phyloP scores from a whole-genome alignment of 1,284 basidiomycete genomes.

The Hortiboletus rubellus region DNA sequence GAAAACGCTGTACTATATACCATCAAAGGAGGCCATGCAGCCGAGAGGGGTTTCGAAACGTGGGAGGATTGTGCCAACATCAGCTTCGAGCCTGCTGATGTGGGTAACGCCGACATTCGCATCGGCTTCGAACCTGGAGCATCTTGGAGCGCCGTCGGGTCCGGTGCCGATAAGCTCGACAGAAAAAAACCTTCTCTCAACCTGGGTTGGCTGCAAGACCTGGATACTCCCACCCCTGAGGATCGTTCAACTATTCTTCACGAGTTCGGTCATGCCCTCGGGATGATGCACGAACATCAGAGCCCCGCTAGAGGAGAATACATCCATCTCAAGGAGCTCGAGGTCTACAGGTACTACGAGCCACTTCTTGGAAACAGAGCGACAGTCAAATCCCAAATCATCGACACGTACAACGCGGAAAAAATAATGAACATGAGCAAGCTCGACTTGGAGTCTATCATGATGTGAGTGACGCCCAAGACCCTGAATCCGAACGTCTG shows the following conservation, averaged over 20 bases:
- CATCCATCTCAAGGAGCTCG: not conserved
- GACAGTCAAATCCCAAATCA: not conserved
- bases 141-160: not conserved
- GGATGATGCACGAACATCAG: slow-evolving; percentile 37
- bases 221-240: too few relatives aligned
- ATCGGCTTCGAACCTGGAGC: not conserved
- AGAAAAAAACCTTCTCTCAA: not conserved
- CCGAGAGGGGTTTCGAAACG: not conserved
- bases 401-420: not conserved
- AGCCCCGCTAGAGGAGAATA: slow-evolving; percentile 3
- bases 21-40: too few relatives aligned
- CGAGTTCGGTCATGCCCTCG: slow-evolving; percentile 37
- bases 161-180: not conserved
- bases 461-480: not conserved
- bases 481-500: not conserved
- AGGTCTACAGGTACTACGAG: not conserved
- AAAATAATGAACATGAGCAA: not conserved
- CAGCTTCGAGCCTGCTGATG: not conserved
- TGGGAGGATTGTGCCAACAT: not conserved
- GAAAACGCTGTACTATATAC: not conserved
- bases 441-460: not conserved
- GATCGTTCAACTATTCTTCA: slow-evolving; percentile 25
- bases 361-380: not conserved
- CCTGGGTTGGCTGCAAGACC: not conserved
- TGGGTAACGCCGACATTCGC: not conserved